Evolutionary conservation across 1,284 basidiomycete genomes (phyloP).

Genomic region (Cryptococcus sp.): DNA sequence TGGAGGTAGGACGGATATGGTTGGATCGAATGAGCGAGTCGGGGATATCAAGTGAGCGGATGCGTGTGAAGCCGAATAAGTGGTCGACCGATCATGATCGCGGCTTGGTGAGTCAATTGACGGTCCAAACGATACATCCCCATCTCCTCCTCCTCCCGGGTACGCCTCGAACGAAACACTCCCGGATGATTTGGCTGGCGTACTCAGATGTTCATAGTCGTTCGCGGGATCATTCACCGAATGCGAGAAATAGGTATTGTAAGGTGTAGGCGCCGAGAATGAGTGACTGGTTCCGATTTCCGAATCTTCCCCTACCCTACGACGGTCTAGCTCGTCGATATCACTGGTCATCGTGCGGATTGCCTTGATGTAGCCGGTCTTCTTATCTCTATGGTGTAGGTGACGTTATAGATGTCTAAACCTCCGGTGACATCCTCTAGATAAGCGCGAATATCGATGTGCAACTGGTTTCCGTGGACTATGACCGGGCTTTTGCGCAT

Average conservation of each 20-base stretch:
- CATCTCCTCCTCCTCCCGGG: neutral
- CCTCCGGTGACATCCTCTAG: no score
- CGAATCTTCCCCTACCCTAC: no score
- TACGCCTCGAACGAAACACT: neutral
- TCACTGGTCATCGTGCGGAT: no score
- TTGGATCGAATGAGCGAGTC: neutral
- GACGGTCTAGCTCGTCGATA: no score
- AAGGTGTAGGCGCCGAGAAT: constrained; percentile 28
- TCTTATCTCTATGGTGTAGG: no score
- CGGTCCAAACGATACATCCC: neutral
- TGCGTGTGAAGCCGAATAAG: neutral
- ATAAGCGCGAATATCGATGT: no score
- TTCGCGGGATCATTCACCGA: constrained; percentile 4
- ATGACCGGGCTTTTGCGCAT: no score
- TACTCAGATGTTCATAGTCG: neutral
- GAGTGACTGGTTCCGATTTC: no score
- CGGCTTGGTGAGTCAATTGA: neutral
- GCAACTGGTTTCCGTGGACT: no score
- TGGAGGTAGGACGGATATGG: neutral
- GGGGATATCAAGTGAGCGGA: neutral
- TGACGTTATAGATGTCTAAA: no score
- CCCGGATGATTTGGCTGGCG: neutral
- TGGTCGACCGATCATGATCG: neutral
- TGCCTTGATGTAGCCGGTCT: no score
- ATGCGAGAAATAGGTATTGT: constrained; percentile 23